Evolutionary conservation across 257 asterid genomes (phyloP), one percentile per base, ranked within the genome.

Genomic region (Ilex aquifolium): DNA sequence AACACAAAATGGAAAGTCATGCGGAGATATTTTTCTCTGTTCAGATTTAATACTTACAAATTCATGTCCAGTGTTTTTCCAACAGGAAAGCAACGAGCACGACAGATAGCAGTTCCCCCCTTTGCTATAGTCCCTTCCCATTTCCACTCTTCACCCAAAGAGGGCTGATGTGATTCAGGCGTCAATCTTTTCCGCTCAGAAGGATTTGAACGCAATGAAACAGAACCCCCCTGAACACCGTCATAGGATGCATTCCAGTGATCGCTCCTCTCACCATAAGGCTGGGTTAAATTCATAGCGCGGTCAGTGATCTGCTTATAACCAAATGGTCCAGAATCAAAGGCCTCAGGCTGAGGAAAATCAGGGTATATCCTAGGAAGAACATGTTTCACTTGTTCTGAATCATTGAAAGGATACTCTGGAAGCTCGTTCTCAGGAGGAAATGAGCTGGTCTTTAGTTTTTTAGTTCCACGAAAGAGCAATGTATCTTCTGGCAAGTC

Each of bases 121-220:
- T 91, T 91, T 58, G 88, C 90, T 67, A 91, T 84, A 73, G 85
- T 74, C 55, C 98, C 98, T 79, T 91, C 98, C 98, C 98, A 91
- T 76, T 83, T 87, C 96, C 98, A 91, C 70, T 78, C 96, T 71
- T 76, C 82, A 71, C 74, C 86, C 16, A 78, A 69, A 67, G 90
- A 73, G 31, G 82, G 56, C 64, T 66, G 82, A 21, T 70, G 68
- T 65, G 74, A 32, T 50, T 85, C 88, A 54, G 90, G 75, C 32
- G 72, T 64, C 70, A 63, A 73, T 73, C 88, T 83, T 65, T 79
- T 82, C 57, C 56, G 74, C 63, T 84, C 89, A 53, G 15, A 1
- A 66, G 70, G 64, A 14, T 64, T 52, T 50, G 69, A 57, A 13
- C 70, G 66, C 75, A 79, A 58, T 40, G 85, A 80, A 72, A 69